These are phyloP conservation scores for Mycena polygramma DNA, from an alignment of 768 basidiomycete genomes.

Conservation along the genomic window DNA sequence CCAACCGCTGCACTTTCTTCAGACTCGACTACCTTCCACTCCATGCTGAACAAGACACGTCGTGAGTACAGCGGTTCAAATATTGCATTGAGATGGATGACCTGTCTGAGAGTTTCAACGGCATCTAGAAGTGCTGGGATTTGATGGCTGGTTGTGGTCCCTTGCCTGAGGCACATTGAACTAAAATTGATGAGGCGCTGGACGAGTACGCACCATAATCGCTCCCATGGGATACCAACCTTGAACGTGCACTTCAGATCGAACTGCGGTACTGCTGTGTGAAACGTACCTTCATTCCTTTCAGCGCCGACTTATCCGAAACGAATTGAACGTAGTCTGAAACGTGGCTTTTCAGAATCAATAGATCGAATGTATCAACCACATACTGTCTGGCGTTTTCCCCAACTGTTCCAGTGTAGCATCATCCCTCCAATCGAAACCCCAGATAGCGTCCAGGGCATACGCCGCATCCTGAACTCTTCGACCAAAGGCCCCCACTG, in stretches of 20 bases:
- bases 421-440: conserved; percentile 50
- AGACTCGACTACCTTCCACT: conserved; percentile 25
- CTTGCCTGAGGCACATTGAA: conserved; percentile 16
- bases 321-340: conserved; percentile 41
- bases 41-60: conserved; percentile 23
- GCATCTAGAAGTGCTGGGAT: conserved; percentile 37
- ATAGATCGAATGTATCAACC: not conserved
- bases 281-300: conserved; percentile 37
- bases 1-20: not conserved
- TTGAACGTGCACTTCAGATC: not conserved
- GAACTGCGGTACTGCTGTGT: not conserved
- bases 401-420: conserved; percentile 53
- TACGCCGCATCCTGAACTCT: conserved; percentile 52
- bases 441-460: conserved; percentile 54
- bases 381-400: conserved; percentile 37
- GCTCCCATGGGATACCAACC: conserved; percentile 39
- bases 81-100: not conserved
- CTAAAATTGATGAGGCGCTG: not conserved
- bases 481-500: conserved; percentile 54
- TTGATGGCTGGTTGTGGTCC: conserved; percentile 30
- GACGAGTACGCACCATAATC: conserved; percentile 26
- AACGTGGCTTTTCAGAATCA: not conserved
- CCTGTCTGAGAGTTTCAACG: conserved; percentile 32
- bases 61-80: not conserved
- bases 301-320: conserved; percentile 36